Evolutionary conservation across 495 filamentous ascomycete species (phyloP).

Genomic region (Neurospora sp.): DNA sequence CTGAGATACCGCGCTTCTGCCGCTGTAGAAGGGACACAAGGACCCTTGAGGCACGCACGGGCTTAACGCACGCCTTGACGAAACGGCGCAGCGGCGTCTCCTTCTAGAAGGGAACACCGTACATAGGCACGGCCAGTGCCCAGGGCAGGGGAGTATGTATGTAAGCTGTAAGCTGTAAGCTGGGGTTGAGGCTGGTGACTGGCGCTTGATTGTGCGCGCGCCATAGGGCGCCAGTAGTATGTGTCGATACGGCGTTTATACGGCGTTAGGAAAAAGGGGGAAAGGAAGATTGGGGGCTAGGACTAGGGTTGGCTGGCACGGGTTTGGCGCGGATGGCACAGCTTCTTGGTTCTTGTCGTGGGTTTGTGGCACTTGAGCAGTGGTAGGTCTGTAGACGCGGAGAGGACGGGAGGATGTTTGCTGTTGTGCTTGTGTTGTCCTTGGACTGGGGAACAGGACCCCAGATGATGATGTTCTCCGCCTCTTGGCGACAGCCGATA

Average conservation of each 20-base stretch:
- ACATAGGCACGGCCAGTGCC: neutral
- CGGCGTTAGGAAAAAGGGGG: neutral
- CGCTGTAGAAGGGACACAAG: neutral
- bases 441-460: neutral
- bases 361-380: neutral
- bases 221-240: neutral
- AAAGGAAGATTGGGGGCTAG: neutral
- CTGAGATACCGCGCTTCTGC: neutral
- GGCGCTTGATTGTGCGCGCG: neutral
- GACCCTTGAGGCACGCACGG: neutral
- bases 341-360: neutral
- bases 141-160: too few species aligned
- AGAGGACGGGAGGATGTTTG: neutral
- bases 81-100: neutral
- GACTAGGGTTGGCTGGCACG: neutral
- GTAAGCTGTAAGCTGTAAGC: neutral
- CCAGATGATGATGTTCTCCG: neutral
- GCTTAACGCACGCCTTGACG: neutral
- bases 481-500: neutral
- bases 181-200: neutral
- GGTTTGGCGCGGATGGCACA: neutral
- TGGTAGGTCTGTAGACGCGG: neutral
- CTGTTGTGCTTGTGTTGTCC: neutral
- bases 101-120: neutral
- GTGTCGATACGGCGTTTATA: neutral